These are phyloP conservation scores for Thelonectria discophora DNA, from an alignment of 2,329 filamentous ascomycete genomes.

Conservation along the genomic window DNA sequence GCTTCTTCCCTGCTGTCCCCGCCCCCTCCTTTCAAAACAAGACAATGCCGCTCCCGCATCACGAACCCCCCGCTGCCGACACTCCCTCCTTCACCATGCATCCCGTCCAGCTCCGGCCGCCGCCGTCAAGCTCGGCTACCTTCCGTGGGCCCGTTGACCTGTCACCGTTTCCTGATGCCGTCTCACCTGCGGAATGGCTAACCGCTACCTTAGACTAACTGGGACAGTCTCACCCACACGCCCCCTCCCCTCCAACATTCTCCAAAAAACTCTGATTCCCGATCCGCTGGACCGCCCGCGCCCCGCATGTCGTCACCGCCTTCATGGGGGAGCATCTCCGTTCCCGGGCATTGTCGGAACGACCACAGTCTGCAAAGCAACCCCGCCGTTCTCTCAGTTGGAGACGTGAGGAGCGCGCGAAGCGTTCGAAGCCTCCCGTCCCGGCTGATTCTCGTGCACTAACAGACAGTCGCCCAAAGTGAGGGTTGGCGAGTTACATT, in stretches of 20 bases:
- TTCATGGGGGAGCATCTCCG: conserved; percentile 18
- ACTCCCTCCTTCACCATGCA: conserved; percentile 21
- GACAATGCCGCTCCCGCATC: not conserved
- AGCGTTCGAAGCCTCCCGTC: not conserved
- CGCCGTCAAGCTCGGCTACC: conserved; percentile 36
- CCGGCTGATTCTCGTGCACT: conserved; percentile 27
- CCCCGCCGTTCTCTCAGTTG: not conserved
- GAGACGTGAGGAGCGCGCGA: not conserved
- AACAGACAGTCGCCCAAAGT: conserved; percentile 22
- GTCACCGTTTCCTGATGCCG: conserved; percentile 18
- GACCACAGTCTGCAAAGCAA: conserved; percentile 7
- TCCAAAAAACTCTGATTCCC: conserved; percentile 19
- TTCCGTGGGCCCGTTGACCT: conserved; percentile 34
- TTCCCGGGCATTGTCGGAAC: conserved; percentile 17
- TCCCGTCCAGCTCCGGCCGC: conserved; percentile 41
- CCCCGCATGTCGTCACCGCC: conserved; percentile 36
- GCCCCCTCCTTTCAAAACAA: conserved; percentile 10
- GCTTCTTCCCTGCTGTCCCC: conserved; percentile 5
- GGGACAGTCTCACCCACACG: not conserved
- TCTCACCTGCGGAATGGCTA: conserved; percentile 25
- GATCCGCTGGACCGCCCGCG: conserved; percentile 41
- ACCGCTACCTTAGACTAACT: conserved; percentile 10
- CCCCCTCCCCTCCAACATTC: conserved; percentile 5
- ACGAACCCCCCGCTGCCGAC: conserved; percentile 7
- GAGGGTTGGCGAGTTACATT: conserved; percentile 15